Evolutionary conservation across 2,329 filamentous ascomycete genomes (phyloP).

Genomic region (Fusarium dimerum): DNA sequence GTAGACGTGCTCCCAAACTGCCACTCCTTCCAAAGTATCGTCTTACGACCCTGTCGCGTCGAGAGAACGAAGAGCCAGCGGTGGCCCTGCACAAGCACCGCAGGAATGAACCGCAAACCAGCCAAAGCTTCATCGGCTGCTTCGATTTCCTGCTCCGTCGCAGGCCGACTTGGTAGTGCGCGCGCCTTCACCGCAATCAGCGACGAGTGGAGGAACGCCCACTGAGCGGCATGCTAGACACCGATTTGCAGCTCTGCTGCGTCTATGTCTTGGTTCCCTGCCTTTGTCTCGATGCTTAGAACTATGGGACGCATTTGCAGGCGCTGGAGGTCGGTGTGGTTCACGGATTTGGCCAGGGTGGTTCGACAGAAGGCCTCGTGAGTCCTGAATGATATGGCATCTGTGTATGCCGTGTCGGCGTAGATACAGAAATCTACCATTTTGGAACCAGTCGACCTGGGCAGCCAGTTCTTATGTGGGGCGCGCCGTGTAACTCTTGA

Average conservation of each 20-base stretch:
- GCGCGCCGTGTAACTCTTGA: conserved; percentile 2
- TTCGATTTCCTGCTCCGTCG: conserved; percentile 2
- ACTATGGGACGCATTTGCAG: conserved; percentile 11
- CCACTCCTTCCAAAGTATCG: conserved; percentile 16
- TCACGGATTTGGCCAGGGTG: conserved; percentile 12
- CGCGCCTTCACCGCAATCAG: not conserved
- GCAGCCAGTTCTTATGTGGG: conserved; percentile 1
- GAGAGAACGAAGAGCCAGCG: conserved; percentile 23
- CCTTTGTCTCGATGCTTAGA: conserved; percentile 19
- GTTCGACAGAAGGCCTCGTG: conserved; percentile 9
- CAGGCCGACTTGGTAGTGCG: not conserved
- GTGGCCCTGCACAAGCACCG: conserved; percentile 19
- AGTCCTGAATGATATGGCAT: not conserved
- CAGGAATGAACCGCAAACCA: conserved; percentile 18
- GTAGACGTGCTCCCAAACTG: conserved; percentile 20
- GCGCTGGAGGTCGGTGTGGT: conserved; percentile 15
- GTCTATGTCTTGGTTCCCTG: conserved; percentile 8
- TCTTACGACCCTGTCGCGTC: conserved; percentile 12
- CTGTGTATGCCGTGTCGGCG: not conserved
- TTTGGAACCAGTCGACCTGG: conserved; percentile 10
- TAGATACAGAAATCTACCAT: conserved; percentile 18
- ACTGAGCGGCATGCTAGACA: conserved; percentile 17
- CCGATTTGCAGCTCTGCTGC: conserved; percentile 16
- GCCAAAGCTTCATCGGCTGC: not conserved
- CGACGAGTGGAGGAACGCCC: conserved; percentile 9